Percentiles rank a stretch among this genome's conserved stretches.
phyloP scores from a whole-genome alignment of 352 stramenopile genomes.

The Phytopythium litorale region DNA sequence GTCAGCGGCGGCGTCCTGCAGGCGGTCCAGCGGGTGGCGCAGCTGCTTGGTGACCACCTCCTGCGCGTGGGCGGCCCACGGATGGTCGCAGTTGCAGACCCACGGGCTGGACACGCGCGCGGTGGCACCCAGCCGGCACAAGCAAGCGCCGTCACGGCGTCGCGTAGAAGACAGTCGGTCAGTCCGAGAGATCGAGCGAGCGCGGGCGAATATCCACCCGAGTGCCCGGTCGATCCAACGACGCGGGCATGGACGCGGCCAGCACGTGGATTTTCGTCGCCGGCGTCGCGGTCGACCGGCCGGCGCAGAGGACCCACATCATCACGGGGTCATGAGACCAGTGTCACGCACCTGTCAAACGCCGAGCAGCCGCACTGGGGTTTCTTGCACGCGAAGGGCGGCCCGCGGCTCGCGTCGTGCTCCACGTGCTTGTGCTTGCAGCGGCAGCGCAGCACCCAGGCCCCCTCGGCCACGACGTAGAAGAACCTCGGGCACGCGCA shows the following conservation, averaged over 20 bases:
- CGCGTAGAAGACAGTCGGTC: neutral
- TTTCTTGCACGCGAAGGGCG: constrained; percentile 50
- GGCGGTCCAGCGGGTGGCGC: constrained; percentile 38
- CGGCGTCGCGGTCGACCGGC: neutral
- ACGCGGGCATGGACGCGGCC: neutral
- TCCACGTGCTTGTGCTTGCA: constrained; percentile 84
- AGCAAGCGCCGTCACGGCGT: neutral
- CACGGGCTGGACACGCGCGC: constrained; percentile 36
- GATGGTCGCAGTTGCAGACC: constrained; percentile 81
- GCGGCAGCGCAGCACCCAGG: constrained; percentile 73
- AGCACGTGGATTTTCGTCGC: constrained; percentile 3
- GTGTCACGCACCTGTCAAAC: constrained; percentile 53
- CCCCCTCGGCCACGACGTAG: constrained; percentile 77
- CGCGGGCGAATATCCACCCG: neutral
- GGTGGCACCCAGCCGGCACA: neutral
- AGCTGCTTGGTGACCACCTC: constrained; percentile 41
- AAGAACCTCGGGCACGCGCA: constrained; percentile 62
- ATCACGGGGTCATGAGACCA: neutral
- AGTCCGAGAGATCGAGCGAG: neutral
- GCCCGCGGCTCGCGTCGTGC: constrained; percentile 35
- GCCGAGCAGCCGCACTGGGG: constrained; percentile 47
- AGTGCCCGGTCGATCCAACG: constrained; percentile 1
- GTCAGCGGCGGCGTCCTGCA: constrained; percentile 35
- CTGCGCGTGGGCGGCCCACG: constrained; percentile 53
- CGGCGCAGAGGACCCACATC: neutral